These are phyloP conservation scores for Cyberlindnera xylosilytica DNA, from an alignment of 805 yeast species.

Conservation along the genomic window DNA sequence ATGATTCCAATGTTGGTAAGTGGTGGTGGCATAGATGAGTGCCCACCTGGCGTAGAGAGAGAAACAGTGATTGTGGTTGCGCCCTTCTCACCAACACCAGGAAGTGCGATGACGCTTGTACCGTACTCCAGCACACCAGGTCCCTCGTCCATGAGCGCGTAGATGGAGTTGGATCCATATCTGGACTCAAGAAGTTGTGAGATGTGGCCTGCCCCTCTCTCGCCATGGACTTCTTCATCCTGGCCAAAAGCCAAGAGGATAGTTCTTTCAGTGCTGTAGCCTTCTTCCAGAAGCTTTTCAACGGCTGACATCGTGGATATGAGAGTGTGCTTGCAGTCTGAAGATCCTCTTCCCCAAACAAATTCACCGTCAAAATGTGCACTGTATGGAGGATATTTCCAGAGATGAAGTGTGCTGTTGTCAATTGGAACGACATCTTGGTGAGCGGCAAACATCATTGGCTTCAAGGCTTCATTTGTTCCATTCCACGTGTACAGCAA, in stretches of 20 bases:
- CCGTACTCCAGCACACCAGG: not conserved
- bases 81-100: slow-evolving; percentile 61
- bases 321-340: slow-evolving; percentile 69
- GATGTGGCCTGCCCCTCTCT: slow-evolving; percentile 43
- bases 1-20: slow-evolving; percentile 70
- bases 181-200: not conserved
- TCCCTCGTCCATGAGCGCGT: not conserved
- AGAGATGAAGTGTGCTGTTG: slow-evolving; percentile 26
- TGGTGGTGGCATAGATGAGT: slow-evolving; percentile 64
- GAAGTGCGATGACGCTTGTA: slow-evolving; percentile 36
- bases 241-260: slow-evolving; percentile 65
- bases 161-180: not conserved
- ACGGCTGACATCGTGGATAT: slow-evolving; percentile 62
- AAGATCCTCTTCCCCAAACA: slow-evolving; percentile 73
- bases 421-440: slow-evolving; percentile 84
- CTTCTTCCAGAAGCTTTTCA: slow-evolving; percentile 46
- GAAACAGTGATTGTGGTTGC: slow-evolving; percentile 47
- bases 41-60: slow-evolving; percentile 65
- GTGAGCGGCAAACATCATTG: slow-evolving; percentile 71
- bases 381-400: slow-evolving; percentile 67
- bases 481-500: slow-evolving; percentile 67
- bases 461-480: slow-evolving; percentile 46
- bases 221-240: slow-evolving; percentile 71
- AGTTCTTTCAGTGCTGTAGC: slow-evolving; percentile 54
- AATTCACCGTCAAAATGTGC: slow-evolving; percentile 61